A percentile compares a stretch with the other conserved stretches of the same genome.
phyloP scores from a whole-genome alignment of 495 filamentous ascomycete genomes.

The Aspergillus hancockii region DNA sequence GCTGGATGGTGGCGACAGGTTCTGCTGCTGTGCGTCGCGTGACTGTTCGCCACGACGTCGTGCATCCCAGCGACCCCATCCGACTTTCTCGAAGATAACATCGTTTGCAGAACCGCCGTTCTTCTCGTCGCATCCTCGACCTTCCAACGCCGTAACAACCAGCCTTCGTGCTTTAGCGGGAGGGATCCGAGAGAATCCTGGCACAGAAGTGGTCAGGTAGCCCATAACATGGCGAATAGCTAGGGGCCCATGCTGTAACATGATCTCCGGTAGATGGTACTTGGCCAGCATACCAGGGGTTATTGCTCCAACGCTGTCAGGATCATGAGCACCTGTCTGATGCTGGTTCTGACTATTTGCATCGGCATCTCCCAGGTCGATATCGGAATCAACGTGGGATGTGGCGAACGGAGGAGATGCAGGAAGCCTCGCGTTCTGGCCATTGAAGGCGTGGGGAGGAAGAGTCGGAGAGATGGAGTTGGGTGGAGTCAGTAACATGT shows the following conservation, averaged over 20 bases:
- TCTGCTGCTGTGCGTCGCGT: conserved; percentile 42
- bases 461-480: conserved; percentile 94
- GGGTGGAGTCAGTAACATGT: conserved; percentile 82
- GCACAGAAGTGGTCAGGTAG: conserved; percentile 87
- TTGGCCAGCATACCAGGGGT: conserved; percentile 85
- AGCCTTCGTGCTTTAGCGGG: conserved; percentile 89
- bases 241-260: conserved; percentile 84
- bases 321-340: conserved; percentile 35
- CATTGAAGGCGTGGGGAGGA: conserved; percentile 74
- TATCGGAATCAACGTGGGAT: conserved; percentile 80
- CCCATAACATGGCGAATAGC: conserved; percentile 95
- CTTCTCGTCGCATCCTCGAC: conserved; percentile 63
- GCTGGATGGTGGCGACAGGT: conserved; percentile 48
- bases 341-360: conserved; percentile 46
- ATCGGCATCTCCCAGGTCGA: conserved; percentile 75
- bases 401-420: conserved; percentile 53
- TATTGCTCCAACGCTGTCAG: conserved; percentile 78
- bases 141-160: conserved; percentile 81
- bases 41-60: conserved; percentile 66
- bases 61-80: conserved; percentile 96
- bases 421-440: conserved; percentile 39
- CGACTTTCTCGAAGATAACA: conserved; percentile 92
- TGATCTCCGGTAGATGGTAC: conserved; percentile 87
- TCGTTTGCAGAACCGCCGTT: conserved; percentile 68
- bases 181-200: conserved; percentile 88